Percentiles rank a stretch among this genome's conserved stretches.
These are phyloP conservation scores for Pterocarpus macrocarpus DNA, from an alignment of 306 rosid species.

Conservation along the genomic window DNA sequence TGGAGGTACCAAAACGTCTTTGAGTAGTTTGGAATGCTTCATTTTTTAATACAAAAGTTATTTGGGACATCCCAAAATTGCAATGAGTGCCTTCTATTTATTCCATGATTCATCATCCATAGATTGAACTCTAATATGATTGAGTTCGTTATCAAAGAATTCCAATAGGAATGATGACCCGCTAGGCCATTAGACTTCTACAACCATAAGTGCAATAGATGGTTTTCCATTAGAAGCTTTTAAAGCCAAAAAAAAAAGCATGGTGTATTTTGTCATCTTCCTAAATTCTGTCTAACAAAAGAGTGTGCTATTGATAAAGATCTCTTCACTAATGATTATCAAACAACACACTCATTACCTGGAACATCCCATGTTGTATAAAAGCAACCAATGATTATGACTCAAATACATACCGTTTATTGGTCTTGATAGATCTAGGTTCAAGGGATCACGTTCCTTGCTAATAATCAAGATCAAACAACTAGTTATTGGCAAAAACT, in stretches of 20 bases:
- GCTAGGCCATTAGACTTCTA: too few species aligned
- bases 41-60: background rate
- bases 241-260: background rate
- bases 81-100: too few species aligned
- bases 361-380: too few species aligned
- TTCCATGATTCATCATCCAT: background rate
- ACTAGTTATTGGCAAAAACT: background rate
- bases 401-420: too few species aligned
- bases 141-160: background rate
- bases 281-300: background rate
- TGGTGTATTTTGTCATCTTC: background rate
- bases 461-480: too few species aligned
- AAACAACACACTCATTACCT: background rate
- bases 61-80: background rate
- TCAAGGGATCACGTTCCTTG: too few species aligned
- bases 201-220: background rate
- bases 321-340: background rate
- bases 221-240: background rate
- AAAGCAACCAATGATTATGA: too few species aligned
- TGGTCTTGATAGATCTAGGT: too few species aligned
- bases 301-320: background rate
- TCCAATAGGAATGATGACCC: too few species aligned
- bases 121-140: background rate
- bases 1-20: too few species aligned
- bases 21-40: background rate